phyloP scores from a whole-genome alignment of 2,329 filamentous ascomycete genomes.

The Alternaria solani region DNA sequence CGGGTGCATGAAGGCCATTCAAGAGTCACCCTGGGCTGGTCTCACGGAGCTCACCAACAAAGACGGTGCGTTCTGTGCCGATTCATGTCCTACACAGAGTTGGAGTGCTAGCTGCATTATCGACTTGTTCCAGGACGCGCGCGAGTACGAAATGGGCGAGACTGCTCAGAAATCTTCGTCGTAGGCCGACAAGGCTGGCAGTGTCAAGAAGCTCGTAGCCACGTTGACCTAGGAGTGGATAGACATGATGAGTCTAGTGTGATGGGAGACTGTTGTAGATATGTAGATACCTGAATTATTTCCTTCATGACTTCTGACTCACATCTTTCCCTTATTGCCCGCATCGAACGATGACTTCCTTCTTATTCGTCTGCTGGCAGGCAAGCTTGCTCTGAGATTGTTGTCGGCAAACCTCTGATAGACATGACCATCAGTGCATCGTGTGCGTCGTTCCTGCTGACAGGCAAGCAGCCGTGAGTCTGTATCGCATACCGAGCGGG shows the following conservation, averaged over 20 bases:
- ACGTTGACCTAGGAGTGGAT: background rate
- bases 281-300: conserved; percentile 4
- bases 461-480: background rate
- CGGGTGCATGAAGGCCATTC: conserved; percentile 85
- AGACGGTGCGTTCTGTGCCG: conserved; percentile 80
- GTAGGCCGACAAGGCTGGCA: conserved; percentile 5
- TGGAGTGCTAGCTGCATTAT: conserved; percentile 96
- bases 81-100: conserved; percentile 95
- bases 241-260: background rate
- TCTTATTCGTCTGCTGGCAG: background rate
- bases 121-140: conserved; percentile 92
- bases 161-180: background rate
- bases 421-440: background rate
- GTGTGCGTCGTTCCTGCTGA: background rate
- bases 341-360: background rate
- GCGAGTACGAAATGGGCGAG: conserved; percentile 38
- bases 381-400: background rate
- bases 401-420: background rate
- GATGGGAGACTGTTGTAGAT: background rate
- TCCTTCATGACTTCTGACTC: background rate
- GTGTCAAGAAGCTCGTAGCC: background rate
- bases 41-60: conserved; percentile 93
- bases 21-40: conserved; percentile 84
- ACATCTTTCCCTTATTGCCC: background rate
- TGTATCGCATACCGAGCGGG: background rate